phyloP scores from a whole-genome alignment of 169 alveolate genomes.

The Plasmodium billcollinsi region DNA sequence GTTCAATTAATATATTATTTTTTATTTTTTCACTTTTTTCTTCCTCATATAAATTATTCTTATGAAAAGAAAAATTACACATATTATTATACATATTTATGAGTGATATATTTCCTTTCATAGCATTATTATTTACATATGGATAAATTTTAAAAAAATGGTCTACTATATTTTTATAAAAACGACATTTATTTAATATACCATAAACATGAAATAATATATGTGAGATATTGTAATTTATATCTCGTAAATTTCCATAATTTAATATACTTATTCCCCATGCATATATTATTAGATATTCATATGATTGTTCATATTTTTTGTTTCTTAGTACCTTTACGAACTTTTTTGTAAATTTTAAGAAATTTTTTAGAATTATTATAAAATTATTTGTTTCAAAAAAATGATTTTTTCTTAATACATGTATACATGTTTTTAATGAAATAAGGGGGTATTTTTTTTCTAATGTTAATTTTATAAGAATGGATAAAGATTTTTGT shows the following conservation, averaged over 20 bases:
- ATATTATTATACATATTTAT: too few species aligned
- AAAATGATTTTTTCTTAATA: slow-evolving; percentile 28
- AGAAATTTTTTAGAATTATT: slow-evolving; percentile 41
- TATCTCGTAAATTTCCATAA: slow-evolving; percentile 46
- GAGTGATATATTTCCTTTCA: not conserved
- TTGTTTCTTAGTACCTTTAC: slow-evolving; percentile 14
- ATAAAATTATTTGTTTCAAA: slow-evolving; percentile 17
- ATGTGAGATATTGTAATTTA: slow-evolving; percentile 30
- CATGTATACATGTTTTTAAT: slow-evolving; percentile 28
- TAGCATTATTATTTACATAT: not conserved
- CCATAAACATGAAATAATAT: slow-evolving; percentile 48
- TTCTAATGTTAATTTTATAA: slow-evolving; percentile 50
- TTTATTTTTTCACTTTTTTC: too few species aligned
- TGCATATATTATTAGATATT: slow-evolving; percentile 28
- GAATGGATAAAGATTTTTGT: slow-evolving; percentile 29
- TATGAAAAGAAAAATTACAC: too few species aligned
- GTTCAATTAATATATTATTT: too few species aligned
- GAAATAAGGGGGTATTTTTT: slow-evolving; percentile 16
- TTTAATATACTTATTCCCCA: slow-evolving; percentile 65
- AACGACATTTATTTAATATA: slow-evolving; percentile 28
- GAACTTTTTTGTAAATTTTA: slow-evolving; percentile 32
- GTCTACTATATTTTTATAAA: slow-evolving; percentile 18
- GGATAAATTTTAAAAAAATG: slow-evolving; percentile 12
- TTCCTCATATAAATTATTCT: too few species aligned
- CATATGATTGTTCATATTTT: slow-evolving; percentile 12